Percentiles rank a stretch among this genome's conserved stretches.
Conservation (phyloP, 208 protist genomes). For the Borovskyia barvae region DNA sequence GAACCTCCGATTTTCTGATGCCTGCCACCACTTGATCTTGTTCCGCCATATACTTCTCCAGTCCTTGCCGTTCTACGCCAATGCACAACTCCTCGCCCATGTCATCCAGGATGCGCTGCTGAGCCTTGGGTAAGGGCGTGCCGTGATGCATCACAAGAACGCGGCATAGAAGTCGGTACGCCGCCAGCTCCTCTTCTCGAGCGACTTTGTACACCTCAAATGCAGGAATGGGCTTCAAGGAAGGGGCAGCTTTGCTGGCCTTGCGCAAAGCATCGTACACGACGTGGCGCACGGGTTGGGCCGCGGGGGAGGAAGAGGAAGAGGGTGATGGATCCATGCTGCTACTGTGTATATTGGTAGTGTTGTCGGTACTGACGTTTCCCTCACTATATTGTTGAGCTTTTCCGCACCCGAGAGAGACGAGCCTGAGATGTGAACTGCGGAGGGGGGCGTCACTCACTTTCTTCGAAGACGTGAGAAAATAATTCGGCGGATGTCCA, state of each 20-base stretch:
- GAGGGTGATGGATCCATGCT: too few species aligned
- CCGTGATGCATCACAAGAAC: slow-evolving; percentile 79
- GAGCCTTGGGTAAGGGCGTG: slow-evolving; percentile 36
- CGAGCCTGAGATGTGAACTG: too few species aligned
- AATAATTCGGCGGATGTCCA: too few species aligned
- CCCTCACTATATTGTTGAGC: too few species aligned
- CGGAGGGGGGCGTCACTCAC: too few species aligned
- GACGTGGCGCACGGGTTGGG: slow-evolving; percentile 6
- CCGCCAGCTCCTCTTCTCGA: slow-evolving; percentile 75
- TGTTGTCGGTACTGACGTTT: slow-evolving; percentile 4
- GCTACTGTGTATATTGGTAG: too few species aligned
- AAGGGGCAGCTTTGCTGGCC: slow-evolving; percentile 27
- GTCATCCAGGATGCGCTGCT: slow-evolving; percentile 72
- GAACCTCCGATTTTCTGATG: slow-evolving; percentile 48
- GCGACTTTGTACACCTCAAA: slow-evolving; percentile 81
- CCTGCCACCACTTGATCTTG: slow-evolving; percentile 52
- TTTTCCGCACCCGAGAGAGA: too few species aligned
- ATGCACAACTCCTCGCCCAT: slow-evolving; percentile 53
- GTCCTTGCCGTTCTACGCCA: slow-evolving; percentile 14
- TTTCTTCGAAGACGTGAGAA: too few species aligned
- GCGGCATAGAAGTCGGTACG: slow-evolving; percentile 72
- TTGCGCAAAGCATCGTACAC: slow-evolving; percentile 63
- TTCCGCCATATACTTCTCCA: slow-evolving; percentile 50
- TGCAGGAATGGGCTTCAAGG: slow-evolving; percentile 42
- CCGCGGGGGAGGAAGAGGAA: too few species aligned